phyloP scores from a whole-genome alignment of 129 eudicot genomes.

The Centaurea solstitialis region DNA sequence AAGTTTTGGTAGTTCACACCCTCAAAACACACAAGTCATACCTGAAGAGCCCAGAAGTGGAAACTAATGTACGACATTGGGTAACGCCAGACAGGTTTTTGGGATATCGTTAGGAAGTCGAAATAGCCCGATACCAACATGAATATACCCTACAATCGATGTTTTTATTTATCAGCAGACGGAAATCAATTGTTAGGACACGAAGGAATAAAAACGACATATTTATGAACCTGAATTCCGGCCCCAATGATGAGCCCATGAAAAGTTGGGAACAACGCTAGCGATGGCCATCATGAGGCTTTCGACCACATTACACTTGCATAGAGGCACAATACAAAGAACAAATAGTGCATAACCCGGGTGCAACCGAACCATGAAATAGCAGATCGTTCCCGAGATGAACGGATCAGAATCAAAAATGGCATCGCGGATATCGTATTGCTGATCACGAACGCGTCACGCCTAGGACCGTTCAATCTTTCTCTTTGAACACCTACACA shows the following conservation, averaged over 20 bases:
- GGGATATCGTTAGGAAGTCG: slow-evolving; percentile 98
- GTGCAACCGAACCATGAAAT: slow-evolving; percentile 91
- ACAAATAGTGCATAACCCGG: slow-evolving; percentile 87
- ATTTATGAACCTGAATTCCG: slow-evolving; percentile 79
- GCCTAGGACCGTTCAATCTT: slow-evolving; percentile 95
- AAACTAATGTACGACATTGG: slow-evolving; percentile 99
- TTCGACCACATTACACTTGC: slow-evolving; percentile 97
- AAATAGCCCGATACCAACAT: slow-evolving; percentile 98
- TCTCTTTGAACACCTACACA: slow-evolving; percentile 94
- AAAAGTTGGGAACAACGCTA: slow-evolving; percentile 93
- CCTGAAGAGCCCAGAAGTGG: slow-evolving; percentile 99
- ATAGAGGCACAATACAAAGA: slow-evolving; percentile 94
- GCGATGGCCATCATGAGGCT: slow-evolving; percentile 99
- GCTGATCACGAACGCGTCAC: slow-evolving; percentile 95
- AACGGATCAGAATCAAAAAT: slow-evolving; percentile 80
- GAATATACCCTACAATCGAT: slow-evolving; percentile 67
- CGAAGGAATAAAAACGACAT: too few relatives aligned
- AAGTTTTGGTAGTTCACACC: neutral
- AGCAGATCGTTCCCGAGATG: slow-evolving; percentile 88
- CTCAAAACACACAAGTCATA: neutral
- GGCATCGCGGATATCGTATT: slow-evolving; percentile 97
- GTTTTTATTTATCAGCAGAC: neutral
- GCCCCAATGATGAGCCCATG: slow-evolving; percentile 99
- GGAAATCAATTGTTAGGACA: neutral
- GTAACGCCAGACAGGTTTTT: slow-evolving; percentile 95